Evolutionary conservation across 192 early-diverging fungal species (phyloP).

Genomic region (Gaertneriomyces semiglobifer): DNA sequence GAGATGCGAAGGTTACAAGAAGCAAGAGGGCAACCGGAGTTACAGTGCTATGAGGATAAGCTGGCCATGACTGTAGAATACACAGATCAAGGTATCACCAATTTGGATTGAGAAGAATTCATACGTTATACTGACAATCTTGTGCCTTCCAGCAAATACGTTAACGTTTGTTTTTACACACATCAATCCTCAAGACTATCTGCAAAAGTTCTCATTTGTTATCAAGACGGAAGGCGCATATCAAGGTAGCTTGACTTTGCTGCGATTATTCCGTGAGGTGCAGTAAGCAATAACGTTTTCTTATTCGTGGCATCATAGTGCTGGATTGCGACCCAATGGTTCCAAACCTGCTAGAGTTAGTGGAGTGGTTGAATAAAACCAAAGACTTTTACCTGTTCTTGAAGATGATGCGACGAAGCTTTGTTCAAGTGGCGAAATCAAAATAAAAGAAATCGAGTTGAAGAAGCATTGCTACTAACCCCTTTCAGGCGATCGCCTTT

Average conservation of each 20-base stretch:
- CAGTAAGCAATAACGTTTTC: slow-evolving; percentile 3
- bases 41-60: slow-evolving; percentile 54
- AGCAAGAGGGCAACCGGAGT: slow-evolving; percentile 53
- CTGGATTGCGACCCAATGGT: slow-evolving; percentile 52
- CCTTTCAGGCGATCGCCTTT: too few relatives aligned
- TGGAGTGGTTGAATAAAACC: slow-evolving; percentile 56
- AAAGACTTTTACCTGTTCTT: slow-evolving; percentile 70
- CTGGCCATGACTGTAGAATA: slow-evolving; percentile 44
- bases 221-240: slow-evolving; percentile 44
- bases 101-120: too few relatives aligned
- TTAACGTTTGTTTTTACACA: slow-evolving; percentile 66
- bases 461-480: too few relatives aligned
- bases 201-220: slow-evolving; percentile 48
- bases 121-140: background rate
- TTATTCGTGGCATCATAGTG: slow-evolving; percentile 34
- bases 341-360: slow-evolving; percentile 39
- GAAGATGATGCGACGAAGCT: slow-evolving; percentile 61
- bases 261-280: too few relatives aligned
- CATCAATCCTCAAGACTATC: slow-evolving; percentile 55
- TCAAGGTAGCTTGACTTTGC: background rate
- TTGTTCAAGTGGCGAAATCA: slow-evolving; percentile 41
- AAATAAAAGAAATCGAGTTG: too few relatives aligned
- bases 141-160: slow-evolving; percentile 36
- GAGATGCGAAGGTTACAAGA: slow-evolving; percentile 32
- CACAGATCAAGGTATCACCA: too few relatives aligned